These are phyloP conservation scores for Alternaria arbusti DNA, from an alignment of 2,329 filamentous ascomycete genomes.

Conservation along the genomic window DNA sequence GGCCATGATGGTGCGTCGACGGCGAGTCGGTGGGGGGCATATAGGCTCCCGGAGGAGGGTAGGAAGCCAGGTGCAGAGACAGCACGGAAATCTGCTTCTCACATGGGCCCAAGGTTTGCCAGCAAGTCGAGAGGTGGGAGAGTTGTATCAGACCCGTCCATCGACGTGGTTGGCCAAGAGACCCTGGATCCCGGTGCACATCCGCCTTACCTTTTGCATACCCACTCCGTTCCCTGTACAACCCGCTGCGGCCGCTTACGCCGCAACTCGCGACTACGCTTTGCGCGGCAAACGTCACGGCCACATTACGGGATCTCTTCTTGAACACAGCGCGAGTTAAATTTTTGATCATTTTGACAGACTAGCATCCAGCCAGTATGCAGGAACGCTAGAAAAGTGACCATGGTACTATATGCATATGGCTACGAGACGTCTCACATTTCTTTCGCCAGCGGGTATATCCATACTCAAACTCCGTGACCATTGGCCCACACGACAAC, in stretches of 20 bases:
- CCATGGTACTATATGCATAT: background rate
- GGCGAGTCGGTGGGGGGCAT: slow-evolving; percentile 30
- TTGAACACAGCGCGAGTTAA: background rate
- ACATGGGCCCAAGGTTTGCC: slow-evolving; percentile 30
- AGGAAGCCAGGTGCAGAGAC: slow-evolving; percentile 22
- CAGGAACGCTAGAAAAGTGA: background rate
- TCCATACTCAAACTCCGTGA: slow-evolving; percentile 11
- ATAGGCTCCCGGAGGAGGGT: slow-evolving; percentile 35
- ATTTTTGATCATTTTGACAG: background rate
- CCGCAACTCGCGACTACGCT: slow-evolving; percentile 15
- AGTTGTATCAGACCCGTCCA: slow-evolving; percentile 16
- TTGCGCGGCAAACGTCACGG: slow-evolving; percentile 1
- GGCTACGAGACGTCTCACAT: slow-evolving; percentile 1
- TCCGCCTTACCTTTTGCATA: slow-evolving; percentile 11
- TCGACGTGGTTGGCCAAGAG: slow-evolving; percentile 18
- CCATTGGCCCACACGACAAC: background rate
- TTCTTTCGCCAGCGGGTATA: slow-evolving; percentile 28
- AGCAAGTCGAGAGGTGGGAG: slow-evolving; percentile 18
- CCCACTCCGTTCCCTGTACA: slow-evolving; percentile 19
- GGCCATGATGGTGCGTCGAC: slow-evolving; percentile 41
- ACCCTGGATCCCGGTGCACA: slow-evolving; percentile 20
- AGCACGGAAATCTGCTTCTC: slow-evolving; percentile 27
- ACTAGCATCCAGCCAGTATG: background rate
- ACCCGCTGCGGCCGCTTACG: slow-evolving; percentile 13
- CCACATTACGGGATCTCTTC: background rate